phyloP scores from a whole-genome alignment of 495 filamentous ascomycete species.

The Penicillium robsamsonii region DNA sequence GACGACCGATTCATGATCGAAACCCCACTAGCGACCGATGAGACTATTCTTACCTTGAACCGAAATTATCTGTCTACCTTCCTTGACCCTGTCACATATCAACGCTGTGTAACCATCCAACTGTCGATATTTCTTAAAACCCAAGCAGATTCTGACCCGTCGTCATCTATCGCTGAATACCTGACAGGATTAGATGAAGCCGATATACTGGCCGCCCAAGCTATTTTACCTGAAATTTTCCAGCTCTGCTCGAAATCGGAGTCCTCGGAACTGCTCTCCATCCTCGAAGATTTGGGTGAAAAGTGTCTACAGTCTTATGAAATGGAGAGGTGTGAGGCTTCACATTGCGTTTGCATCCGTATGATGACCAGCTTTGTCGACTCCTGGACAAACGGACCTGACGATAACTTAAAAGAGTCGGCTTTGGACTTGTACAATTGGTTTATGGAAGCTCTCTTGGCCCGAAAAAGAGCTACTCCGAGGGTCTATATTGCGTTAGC shows the following conservation, averaged over 20 bases:
- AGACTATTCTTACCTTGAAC: slow-evolving; percentile 32
- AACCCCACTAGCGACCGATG: slow-evolving; percentile 29
- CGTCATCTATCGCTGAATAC: slow-evolving; percentile 54
- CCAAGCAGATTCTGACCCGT: slow-evolving; percentile 31
- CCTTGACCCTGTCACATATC: slow-evolving; percentile 33
- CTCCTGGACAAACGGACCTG: slow-evolving; percentile 58
- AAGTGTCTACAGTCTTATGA: slow-evolving; percentile 61
- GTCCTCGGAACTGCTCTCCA: slow-evolving; percentile 35
- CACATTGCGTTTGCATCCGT: slow-evolving; percentile 65
- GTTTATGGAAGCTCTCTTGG: slow-evolving; percentile 64
- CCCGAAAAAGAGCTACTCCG: slow-evolving; percentile 62
- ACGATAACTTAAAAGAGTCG: slow-evolving; percentile 55
- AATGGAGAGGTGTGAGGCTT: slow-evolving; percentile 74
- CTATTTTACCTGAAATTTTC: slow-evolving; percentile 49
- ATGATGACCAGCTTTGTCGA: slow-evolving; percentile 62
- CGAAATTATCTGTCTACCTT: slow-evolving; percentile 30
- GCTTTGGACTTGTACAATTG: slow-evolving; percentile 77
- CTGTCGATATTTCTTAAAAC: slow-evolving; percentile 31
- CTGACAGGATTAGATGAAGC: slow-evolving; percentile 55
- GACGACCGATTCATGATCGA: slow-evolving; percentile 67
- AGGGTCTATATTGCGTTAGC: slow-evolving; percentile 64
- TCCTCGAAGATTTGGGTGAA: slow-evolving; percentile 57
- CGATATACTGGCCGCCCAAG: slow-evolving; percentile 57
- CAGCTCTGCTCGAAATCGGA: slow-evolving; percentile 28
- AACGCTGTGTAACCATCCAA: slow-evolving; percentile 38